These are phyloP conservation scores for Monosporascus sp. DNA, from an alignment of 2,329 filamentous ascomycete genomes.

Conservation along the genomic window DNA sequence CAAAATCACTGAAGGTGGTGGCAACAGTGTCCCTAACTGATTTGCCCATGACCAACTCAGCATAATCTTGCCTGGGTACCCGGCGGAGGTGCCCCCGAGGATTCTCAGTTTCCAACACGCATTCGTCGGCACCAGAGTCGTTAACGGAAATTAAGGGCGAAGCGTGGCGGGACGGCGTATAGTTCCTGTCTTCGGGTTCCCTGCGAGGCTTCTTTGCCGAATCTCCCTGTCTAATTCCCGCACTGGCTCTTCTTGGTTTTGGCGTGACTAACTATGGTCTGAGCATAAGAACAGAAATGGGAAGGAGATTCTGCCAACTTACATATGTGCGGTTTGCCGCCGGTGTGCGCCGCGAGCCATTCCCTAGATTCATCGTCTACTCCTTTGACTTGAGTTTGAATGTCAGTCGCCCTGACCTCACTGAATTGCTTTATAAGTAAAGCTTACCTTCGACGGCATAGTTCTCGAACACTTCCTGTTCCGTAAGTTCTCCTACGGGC, in stretches of 20 bases:
- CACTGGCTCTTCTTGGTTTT: constrained; percentile 2
- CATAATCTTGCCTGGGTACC: constrained; percentile 22
- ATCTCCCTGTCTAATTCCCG: constrained; percentile 4
- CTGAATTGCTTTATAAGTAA: neutral
- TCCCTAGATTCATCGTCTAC: constrained; percentile 22
- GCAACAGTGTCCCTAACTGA: constrained; percentile 16
- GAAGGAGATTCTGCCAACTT: constrained; percentile 5
- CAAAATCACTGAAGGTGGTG: constrained; percentile 17
- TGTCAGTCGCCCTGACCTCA: neutral
- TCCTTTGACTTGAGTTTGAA: constrained; percentile 17
- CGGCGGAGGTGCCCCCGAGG: constrained; percentile 18
- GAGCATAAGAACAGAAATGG: neutral
- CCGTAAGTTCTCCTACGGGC: constrained; percentile 16
- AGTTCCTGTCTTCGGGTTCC: constrained; percentile 14
- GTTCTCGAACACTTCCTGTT: constrained; percentile 26
- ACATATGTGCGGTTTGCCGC: constrained; percentile 22
- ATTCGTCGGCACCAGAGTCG: constrained; percentile 8
- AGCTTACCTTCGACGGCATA: constrained; percentile 21
- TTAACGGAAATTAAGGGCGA: constrained; percentile 3
- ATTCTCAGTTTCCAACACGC: constrained; percentile 8
- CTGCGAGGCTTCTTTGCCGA: constrained; percentile 2
- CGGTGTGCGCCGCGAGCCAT: constrained; percentile 24
- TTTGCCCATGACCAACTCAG: constrained; percentile 21
- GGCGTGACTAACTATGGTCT: constrained; percentile 15
- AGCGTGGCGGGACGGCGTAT: constrained; percentile 9